A percentile compares a stretch with the other conserved stretches of the same genome.
Evolutionary conservation across 768 basidiomycete species (phyloP).

Genomic region (Podaxis carcinomalis): DNA sequence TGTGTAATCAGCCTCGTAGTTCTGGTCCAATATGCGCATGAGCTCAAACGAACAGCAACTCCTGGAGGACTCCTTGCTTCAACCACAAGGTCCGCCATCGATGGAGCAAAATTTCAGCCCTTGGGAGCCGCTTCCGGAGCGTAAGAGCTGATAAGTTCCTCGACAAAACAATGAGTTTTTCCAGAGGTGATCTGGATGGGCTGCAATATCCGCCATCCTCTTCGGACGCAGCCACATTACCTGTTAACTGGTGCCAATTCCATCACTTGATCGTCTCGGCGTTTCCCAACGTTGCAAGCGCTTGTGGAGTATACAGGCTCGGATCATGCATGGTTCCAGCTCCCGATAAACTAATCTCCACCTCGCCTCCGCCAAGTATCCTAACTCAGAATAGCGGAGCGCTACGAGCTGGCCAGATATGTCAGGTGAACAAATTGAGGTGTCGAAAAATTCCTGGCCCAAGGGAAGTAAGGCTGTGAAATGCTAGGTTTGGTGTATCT

Average conservation of each 20-base stretch:
- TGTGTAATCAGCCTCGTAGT: background rate
- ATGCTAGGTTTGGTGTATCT: no score
- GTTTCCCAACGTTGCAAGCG: background rate
- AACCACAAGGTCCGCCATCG: background rate
- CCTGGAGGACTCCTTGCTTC: background rate
- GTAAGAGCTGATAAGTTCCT: no score
- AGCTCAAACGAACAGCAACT: background rate
- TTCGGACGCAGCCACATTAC: no score
- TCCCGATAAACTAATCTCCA: background rate
- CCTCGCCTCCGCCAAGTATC: no score
- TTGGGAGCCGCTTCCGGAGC: no score
- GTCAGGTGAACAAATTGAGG: no score
- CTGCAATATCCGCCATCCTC: no score
- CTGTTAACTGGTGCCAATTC: background rate
- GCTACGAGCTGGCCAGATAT: no score
- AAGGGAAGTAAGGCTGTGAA: no score
- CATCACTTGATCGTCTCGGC: background rate
- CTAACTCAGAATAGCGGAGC: no score
- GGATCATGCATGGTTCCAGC: background rate
- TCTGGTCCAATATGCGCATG: background rate
- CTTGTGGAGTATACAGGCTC: background rate
- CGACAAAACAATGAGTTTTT: no score
- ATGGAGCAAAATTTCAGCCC: background rate
- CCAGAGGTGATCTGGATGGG: background rate
- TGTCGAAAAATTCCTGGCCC: no score